These are phyloP conservation scores for Penicillium dipodomyicola DNA, from an alignment of 495 filamentous ascomycete genomes.

Conservation along the genomic window DNA sequence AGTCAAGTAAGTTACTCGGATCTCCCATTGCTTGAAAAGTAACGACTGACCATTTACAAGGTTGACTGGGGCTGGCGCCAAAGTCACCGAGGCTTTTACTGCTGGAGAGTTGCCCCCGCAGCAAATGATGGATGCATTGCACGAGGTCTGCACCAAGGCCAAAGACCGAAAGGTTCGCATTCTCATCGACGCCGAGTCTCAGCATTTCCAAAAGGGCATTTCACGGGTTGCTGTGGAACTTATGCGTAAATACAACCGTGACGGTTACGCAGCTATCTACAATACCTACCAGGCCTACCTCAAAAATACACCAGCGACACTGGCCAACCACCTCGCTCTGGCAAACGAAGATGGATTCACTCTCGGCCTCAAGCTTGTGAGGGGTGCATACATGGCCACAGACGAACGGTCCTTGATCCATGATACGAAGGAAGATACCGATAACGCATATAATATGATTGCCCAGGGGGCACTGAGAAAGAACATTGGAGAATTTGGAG, in stretches of 20 bases:
- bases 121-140: conserved; percentile 40
- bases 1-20: conserved; percentile 56
- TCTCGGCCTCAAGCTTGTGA: conserved; percentile 81
- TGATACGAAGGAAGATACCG: conserved; percentile 75
- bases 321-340: conserved; percentile 59
- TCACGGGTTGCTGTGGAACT: conserved; percentile 70
- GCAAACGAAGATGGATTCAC: conserved; percentile 67
- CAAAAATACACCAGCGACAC: conserved; percentile 57
- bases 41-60: conserved; percentile 17
- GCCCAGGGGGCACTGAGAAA: conserved; percentile 43
- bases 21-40: too few relatives aligned
- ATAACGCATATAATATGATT: conserved; percentile 55
- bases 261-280: conserved; percentile 58
- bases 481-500: conserved; percentile 45
- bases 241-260: conserved; percentile 71
- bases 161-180: conserved; percentile 61
- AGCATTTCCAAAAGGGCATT: conserved; percentile 71
- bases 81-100: conserved; percentile 33
- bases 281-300: conserved; percentile 82
- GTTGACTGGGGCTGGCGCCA: conserved; percentile 32
- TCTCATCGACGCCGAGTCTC: conserved; percentile 84
- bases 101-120: conserved; percentile 29
- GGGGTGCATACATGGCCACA: conserved; percentile 80
- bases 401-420: conserved; percentile 74
- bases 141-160: conserved; percentile 36